Conservation (phyloP, 805 yeast genomes). For the Osmozyma mogii region DNA sequence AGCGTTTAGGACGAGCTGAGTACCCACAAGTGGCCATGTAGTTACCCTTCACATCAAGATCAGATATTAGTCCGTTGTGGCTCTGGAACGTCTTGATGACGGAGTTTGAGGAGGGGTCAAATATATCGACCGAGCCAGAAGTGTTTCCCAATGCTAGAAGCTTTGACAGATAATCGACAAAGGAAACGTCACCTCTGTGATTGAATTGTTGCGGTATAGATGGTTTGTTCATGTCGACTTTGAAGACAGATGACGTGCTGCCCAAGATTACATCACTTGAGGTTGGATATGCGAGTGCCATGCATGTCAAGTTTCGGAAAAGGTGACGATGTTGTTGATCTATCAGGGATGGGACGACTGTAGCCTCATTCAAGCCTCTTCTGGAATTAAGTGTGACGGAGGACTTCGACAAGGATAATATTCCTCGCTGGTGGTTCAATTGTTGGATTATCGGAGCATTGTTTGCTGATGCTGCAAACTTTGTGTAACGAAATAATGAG, state of each 20-base stretch:
- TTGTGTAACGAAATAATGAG: conserved; percentile 29
- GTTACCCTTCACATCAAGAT: conserved; percentile 57
- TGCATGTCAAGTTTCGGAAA: conserved; percentile 20
- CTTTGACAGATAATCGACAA: conserved; percentile 39
- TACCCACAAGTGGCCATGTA: conserved; percentile 77
- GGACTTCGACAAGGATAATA: conserved; percentile 25
- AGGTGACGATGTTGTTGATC: conserved; percentile 5
- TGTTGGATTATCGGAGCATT: conserved; percentile 20
- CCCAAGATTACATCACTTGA: conserved; percentile 25
- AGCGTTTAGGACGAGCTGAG: conserved; percentile 52
- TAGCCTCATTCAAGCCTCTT: conserved; percentile 21
- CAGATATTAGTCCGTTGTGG: conserved; percentile 55
- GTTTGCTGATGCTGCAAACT: conserved; percentile 19
- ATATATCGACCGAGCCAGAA: conserved; percentile 55
- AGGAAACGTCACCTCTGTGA: conserved; percentile 38
- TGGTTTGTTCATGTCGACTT: conserved; percentile 29
- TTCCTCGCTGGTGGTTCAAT: conserved; percentile 24
- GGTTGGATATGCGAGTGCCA: conserved; percentile 25
- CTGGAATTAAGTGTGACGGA: conserved; percentile 27
- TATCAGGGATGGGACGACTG: conserved; percentile 1
- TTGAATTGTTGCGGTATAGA: conserved; percentile 16
- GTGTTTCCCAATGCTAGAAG: conserved; percentile 50
- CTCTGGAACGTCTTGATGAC: conserved; percentile 48
- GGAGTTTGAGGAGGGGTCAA: conserved; percentile 45
- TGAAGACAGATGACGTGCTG: conserved; percentile 17